Conservation (phyloP, 768 basidiomycete genomes). For the Naematelia aurantialba region DNA sequence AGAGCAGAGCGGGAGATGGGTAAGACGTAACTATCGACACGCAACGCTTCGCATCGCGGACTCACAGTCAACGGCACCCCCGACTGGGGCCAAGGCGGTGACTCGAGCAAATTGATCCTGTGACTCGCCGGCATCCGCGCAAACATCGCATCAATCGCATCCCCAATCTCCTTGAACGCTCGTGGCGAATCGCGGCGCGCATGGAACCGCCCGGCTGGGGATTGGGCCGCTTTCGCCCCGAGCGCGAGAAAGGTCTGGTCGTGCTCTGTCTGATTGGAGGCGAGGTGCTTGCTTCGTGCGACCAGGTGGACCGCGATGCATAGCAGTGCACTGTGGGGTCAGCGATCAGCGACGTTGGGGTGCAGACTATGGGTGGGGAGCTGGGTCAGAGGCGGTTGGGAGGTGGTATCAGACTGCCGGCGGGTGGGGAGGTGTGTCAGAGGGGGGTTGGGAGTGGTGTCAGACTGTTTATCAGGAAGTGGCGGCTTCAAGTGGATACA, state of each 20-base stretch:
- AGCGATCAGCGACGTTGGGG: too few species aligned
- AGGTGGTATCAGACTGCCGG: too few species aligned
- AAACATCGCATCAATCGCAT: constrained; percentile 5
- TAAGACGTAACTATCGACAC: too few species aligned
- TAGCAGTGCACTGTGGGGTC: constrained; percentile 1
- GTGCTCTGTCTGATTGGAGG: constrained; percentile 4
- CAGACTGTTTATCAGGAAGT: too few species aligned
- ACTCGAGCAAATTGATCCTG: constrained; percentile 2
- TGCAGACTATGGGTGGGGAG: too few species aligned
- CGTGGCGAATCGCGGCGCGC: constrained; percentile 12
- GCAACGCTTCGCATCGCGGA: too few species aligned
- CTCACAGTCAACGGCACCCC: constrained; percentile 23
- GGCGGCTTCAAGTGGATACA: too few species aligned
- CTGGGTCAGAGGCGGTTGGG: not conserved
- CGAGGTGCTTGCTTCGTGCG: constrained; percentile 9
- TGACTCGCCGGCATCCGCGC: constrained; percentile 10
- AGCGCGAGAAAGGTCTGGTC: not conserved
- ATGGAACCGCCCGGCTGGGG: not conserved
- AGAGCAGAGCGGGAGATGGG: too few species aligned
- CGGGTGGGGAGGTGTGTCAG: not conserved
- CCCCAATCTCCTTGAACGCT: constrained; percentile 24
- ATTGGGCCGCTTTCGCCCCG: not conserved
- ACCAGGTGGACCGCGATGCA: constrained; percentile 11
- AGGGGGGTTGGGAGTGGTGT: not conserved
- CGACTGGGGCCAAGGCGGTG: constrained; percentile 11